phyloP scores from a whole-genome alignment of 768 basidiomycete genomes.

The Boletus rufocinnamomeus region DNA sequence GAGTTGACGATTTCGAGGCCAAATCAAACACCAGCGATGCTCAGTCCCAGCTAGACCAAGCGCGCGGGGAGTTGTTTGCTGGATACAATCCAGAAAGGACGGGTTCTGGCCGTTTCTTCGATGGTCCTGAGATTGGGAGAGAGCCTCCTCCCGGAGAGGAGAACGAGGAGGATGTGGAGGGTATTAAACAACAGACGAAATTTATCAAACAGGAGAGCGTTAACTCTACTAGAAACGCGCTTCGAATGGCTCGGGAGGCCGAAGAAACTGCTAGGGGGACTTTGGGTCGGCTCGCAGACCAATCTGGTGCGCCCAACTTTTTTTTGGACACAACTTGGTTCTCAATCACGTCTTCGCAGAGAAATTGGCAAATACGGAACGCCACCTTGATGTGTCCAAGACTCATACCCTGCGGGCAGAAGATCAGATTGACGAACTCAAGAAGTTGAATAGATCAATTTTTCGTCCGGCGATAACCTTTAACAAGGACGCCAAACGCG shows the following conservation, averaged over 20 bases:
- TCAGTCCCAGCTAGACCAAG: constrained; percentile 56
- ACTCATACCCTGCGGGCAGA: constrained; percentile 85
- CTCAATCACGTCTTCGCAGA: constrained; percentile 42
- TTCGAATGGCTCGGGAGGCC: constrained; percentile 91
- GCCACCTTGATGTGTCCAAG: constrained; percentile 91
- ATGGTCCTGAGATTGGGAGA: constrained; percentile 51
- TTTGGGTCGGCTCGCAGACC: constrained; percentile 78
- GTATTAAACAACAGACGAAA: constrained; percentile 90
- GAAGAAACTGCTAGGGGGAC: constrained; percentile 94
- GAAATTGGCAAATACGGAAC: constrained; percentile 90
- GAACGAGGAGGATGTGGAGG: constrained; percentile 88
- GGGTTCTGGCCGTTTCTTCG: constrained; percentile 68
- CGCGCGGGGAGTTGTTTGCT: constrained; percentile 73
- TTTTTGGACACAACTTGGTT: background rate
- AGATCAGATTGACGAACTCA: constrained; percentile 92
- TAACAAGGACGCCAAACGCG: constrained; percentile 91
- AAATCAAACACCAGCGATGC: constrained; percentile 19
- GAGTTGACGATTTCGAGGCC: constrained; percentile 27
- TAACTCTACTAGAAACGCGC: constrained; percentile 85
- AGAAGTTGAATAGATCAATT: constrained; percentile 91
- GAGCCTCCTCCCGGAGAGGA: constrained; percentile 65
- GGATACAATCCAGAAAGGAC: constrained; percentile 65
- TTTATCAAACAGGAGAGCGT: constrained; percentile 92
- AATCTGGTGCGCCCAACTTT: constrained; percentile 69
- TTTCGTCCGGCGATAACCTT: constrained; percentile 90